Evolutionary conservation across 257 asterid species (phyloP).

Genomic region (Salvia splendens): DNA sequence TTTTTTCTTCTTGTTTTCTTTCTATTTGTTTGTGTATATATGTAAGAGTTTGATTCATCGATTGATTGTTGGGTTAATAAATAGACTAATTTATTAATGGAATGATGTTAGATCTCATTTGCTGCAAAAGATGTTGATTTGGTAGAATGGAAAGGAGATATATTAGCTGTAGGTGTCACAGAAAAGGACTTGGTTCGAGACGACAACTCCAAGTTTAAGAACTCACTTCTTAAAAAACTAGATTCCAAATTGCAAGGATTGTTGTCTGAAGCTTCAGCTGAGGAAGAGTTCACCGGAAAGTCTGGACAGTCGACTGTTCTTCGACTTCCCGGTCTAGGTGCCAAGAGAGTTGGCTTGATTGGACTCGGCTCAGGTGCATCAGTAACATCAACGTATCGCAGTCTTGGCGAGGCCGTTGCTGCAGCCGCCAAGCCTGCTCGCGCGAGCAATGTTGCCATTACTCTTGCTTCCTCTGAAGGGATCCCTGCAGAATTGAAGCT

Average conservation of each 20-base stretch:
- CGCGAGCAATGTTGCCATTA: slow-evolving; percentile 73
- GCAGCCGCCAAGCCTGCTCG: slow-evolving; percentile 79
- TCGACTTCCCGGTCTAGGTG: slow-evolving; percentile 75
- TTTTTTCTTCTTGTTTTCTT: background rate
- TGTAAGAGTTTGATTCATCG: background rate
- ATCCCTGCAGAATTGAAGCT: slow-evolving; percentile 63
- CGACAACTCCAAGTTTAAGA: slow-evolving; percentile 74
- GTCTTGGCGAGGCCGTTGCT: slow-evolving; percentile 94
- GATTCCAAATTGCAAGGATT: slow-evolving; percentile 74
- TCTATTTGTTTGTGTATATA: background rate
- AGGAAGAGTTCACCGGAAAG: slow-evolving; percentile 91
- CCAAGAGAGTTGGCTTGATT: slow-evolving; percentile 76
- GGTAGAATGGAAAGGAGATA: slow-evolving; percentile 94
- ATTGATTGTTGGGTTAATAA: background rate
- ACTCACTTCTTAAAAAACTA: slow-evolving; percentile 63
- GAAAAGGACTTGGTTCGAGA: slow-evolving; percentile 77
- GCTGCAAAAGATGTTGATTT: slow-evolving; percentile 84
- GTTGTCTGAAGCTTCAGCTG: slow-evolving; percentile 71
- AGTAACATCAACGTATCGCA: slow-evolving; percentile 51
- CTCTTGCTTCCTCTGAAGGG: slow-evolving; percentile 78
- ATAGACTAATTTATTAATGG: slow-evolving; percentile 26
- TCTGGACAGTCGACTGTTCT: slow-evolving; percentile 79
- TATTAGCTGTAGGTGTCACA: slow-evolving; percentile 84
- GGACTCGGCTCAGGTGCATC: slow-evolving; percentile 74
- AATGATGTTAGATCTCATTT: slow-evolving; percentile 63